Evolutionary conservation across 495 filamentous ascomycete species (phyloP).

Genomic region (Acidiella bohemica): DNA sequence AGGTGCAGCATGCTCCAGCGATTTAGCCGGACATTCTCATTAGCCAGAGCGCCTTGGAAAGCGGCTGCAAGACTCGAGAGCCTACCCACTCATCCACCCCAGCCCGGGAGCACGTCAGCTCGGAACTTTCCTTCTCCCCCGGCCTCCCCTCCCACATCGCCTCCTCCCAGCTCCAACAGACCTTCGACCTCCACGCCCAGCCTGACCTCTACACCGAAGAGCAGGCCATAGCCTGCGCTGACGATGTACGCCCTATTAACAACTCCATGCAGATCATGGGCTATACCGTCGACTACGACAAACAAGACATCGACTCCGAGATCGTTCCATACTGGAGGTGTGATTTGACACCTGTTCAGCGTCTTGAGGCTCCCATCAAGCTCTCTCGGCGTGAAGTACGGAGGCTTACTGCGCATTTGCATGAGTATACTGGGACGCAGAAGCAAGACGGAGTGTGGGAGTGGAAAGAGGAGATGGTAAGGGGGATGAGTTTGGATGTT

Average conservation of each 20-base stretch:
- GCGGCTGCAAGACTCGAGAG: too few species aligned
- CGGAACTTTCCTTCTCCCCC: background rate
- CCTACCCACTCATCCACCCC: background rate
- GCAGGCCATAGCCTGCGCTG: background rate
- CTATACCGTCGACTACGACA: background rate
- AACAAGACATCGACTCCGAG: background rate
- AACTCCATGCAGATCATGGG: background rate
- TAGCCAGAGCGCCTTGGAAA: too few species aligned
- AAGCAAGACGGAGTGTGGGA: too few species aligned
- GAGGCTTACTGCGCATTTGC: too few species aligned
- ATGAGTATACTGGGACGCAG: too few species aligned
- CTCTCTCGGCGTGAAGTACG: too few species aligned
- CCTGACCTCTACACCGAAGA: background rate
- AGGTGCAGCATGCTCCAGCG: too few species aligned
- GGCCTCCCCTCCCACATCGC: background rate
- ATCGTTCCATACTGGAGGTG: background rate
- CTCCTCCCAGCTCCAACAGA: background rate
- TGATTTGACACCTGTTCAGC: background rate
- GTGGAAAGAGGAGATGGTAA: too few species aligned
- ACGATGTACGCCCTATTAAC: background rate
- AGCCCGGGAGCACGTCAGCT: background rate
- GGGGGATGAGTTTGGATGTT: too few species aligned
- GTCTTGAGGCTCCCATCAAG: background rate
- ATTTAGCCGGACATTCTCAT: too few species aligned
- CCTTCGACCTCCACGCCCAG: background rate